phyloP scores from a whole-genome alignment of 129 eudicot species.

The Chrysanthemum seticuspe region DNA sequence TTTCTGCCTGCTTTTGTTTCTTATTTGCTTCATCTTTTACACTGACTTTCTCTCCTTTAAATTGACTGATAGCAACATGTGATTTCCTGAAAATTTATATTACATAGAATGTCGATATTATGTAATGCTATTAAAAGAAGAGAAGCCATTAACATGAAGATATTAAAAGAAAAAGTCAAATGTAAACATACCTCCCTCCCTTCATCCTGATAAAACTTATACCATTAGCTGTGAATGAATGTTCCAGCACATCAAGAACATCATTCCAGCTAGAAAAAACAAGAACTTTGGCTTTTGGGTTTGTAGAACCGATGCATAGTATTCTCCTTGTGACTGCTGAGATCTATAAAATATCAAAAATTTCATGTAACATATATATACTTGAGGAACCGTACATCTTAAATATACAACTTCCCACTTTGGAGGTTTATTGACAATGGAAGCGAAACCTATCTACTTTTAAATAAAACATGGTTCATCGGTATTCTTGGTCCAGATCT shows the following conservation, averaged over 20 bases:
- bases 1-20: slow-evolving; percentile 26
- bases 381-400: neutral
- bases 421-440: neutral
- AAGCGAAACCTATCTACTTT: too few relatives aligned
- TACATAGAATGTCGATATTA: neutral
- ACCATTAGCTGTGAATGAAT: slow-evolving; percentile 73
- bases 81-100: slow-evolving; percentile 57
- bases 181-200: slow-evolving; percentile 76
- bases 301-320: slow-evolving; percentile 59
- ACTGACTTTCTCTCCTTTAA: slow-evolving; percentile 58
- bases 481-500: neutral
- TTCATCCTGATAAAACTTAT: slow-evolving; percentile 87
- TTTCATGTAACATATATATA: neutral
- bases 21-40: slow-evolving; percentile 15
- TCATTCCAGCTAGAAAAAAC: slow-evolving; percentile 99
- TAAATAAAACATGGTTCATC: too few relatives aligned
- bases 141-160: neutral
- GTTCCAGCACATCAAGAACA: slow-evolving; percentile 92
- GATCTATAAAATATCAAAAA: slow-evolving; percentile 49
- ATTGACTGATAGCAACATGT: slow-evolving; percentile 71
- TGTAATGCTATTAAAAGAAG: slow-evolving; percentile 1
- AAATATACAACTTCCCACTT: neutral
- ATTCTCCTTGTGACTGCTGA: slow-evolving; percentile 93
- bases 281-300: slow-evolving; percentile 70
- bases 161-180: neutral